Percentiles rank a stretch among this genome's conserved stretches.
phyloP scores from a whole-genome alignment of 768 basidiomycete species.

The Amanita rimosa region DNA sequence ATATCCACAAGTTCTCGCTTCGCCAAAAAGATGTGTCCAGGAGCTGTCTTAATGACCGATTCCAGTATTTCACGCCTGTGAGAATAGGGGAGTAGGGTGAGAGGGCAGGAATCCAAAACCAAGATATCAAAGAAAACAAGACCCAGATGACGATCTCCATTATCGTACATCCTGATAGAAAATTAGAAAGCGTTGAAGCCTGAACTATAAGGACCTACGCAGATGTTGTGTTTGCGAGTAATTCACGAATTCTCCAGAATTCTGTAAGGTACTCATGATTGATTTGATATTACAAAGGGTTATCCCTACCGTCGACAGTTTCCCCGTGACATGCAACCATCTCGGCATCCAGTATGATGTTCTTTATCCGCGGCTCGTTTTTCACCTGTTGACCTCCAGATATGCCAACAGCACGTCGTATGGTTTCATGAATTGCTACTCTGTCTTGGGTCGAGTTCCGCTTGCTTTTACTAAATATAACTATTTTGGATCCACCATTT shows the following conservation, averaged over 20 bases:
- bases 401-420: constrained; percentile 49
- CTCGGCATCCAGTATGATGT: constrained; percentile 68
- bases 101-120: constrained; percentile 46
- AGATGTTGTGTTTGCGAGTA: constrained; percentile 28
- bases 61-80: constrained; percentile 55
- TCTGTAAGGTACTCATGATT: constrained; percentile 28
- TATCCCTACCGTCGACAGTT: constrained; percentile 56
- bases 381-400: constrained; percentile 1
- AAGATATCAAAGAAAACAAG: constrained; percentile 86
- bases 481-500: constrained; percentile 35
- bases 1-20: constrained; percentile 39
- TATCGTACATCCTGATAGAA: constrained; percentile 18
- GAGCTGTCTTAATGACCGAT: constrained; percentile 34
- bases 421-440: constrained; percentile 46
- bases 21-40: constrained; percentile 56
- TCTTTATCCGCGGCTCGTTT: constrained; percentile 16
- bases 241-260: constrained; percentile 61
- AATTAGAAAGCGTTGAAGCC: constrained; percentile 4
- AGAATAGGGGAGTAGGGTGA: constrained; percentile 46
- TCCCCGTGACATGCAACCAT: constrained; percentile 75
- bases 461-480: constrained; percentile 82
- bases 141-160: constrained; percentile 47
- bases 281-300: background rate
- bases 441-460: constrained; percentile 76
- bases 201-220: background rate